Base-by-base conservation (phyloP, 768 basidiomycete species). In the Boletus tylopilopsis region DNA sequence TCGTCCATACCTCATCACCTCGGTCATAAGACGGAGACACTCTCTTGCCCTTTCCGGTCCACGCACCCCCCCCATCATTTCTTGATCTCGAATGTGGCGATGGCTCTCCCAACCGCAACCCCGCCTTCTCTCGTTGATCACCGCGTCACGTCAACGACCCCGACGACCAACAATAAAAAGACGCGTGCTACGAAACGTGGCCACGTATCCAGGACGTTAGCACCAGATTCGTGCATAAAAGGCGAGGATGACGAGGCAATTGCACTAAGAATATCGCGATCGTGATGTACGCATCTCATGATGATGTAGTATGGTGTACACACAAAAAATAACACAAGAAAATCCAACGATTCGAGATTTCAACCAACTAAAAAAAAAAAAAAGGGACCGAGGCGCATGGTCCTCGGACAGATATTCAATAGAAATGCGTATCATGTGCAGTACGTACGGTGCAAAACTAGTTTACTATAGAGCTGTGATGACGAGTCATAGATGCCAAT, bases 341-440 rank as follows among this genome's bases (percentile, higher is more conserved):
- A 53, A 11, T 42, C 18, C 29, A 42, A 22, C 34, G 1, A 18
- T 18, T 32, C 33, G n/a, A 39, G n/a, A 24, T 40, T 22, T 47
- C 22, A 35, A 32, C 9, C 21, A 43, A 6, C 41, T 30, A 24
- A 25, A 21, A 36, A 18, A 24, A 42, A 22, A 40, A n/a, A 29
- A 18, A 24, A 16, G 30, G 36, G 23, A 4, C 39, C 11, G 11
- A n/a, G 24, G 23, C 21, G 45, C 46, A 40, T 36, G 12, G 15
- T 42, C 54, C 54, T 51, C 55, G 46, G 42, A 35, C n/a, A 43
- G 24, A 53, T 52, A 54, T 59, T 51, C 34, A 46, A 58, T 64
- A 64, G 64, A 64, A 64, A 60, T 66, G 49, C 49, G 25, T 32
- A 43, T 54, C 64, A 62, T 67, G 60, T 64, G 55, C 64, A 59